Conservation (phyloP, 2,329 filamentous ascomycete species). For the Apiospora sp. region DNA sequence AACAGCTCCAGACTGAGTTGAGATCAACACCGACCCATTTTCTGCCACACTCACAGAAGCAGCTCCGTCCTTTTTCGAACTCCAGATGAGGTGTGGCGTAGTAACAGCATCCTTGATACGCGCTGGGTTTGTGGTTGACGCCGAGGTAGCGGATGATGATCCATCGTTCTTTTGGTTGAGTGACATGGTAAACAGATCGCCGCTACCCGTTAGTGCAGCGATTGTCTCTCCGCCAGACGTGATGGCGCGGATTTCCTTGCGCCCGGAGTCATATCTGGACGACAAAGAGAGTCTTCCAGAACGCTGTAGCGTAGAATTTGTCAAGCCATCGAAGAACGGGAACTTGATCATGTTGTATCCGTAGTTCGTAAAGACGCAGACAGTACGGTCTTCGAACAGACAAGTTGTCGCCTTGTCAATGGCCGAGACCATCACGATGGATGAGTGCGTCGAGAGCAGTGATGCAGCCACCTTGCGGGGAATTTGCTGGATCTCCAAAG, state of each 20-base stretch:
- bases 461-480: conserved; percentile 91
- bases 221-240: conserved; percentile 90
- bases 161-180: conserved; percentile 74
- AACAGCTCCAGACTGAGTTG: conserved; percentile 89
- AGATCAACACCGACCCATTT: conserved; percentile 93
- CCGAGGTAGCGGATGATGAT: conserved; percentile 67
- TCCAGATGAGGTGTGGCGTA: conserved; percentile 84
- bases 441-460: conserved; percentile 70
- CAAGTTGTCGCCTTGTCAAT: conserved; percentile 91
- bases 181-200: conserved; percentile 87
- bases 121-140: conserved; percentile 81
- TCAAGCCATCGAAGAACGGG: conserved; percentile 74
- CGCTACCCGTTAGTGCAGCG: conserved; percentile 82
- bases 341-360: conserved; percentile 93
- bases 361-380: conserved; percentile 95
- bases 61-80: conserved; percentile 84
- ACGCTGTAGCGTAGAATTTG: conserved; percentile 68
- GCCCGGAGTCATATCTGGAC: conserved; percentile 68
- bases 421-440: conserved; percentile 81
- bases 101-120: conserved; percentile 89
- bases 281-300: conserved; percentile 68
- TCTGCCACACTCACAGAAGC: conserved; percentile 88
- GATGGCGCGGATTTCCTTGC: conserved; percentile 77
- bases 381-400: conserved; percentile 84
- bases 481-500: conserved; percentile 80